These are phyloP conservation scores for Pyricularia pennisetigena DNA, from an alignment of 2,329 filamentous ascomycete genomes.

Conservation along the genomic window DNA sequence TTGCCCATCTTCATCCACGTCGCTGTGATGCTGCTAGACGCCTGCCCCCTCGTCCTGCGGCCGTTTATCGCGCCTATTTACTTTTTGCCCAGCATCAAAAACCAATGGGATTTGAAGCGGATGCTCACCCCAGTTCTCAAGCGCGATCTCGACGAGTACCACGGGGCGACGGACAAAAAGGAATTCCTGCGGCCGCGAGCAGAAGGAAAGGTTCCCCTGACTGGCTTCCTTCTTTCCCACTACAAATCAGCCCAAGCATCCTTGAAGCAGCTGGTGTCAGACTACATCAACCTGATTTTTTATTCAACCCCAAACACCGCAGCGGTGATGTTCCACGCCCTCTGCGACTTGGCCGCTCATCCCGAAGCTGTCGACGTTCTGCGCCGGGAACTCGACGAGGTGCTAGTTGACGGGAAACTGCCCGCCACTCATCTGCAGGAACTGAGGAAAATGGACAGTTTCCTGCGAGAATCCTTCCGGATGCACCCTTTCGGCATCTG, in stretches of 20 bases:
- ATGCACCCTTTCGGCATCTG: not conserved
- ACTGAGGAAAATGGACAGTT: not conserved
- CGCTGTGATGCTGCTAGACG: not conserved
- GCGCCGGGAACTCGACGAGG: not conserved
- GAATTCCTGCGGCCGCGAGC: not conserved
- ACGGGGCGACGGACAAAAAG: not conserved
- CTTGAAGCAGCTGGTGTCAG: not conserved
- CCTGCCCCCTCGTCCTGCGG: not conserved
- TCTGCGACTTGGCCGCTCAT: not conserved
- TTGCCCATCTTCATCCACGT: not conserved
- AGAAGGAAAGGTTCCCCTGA: not conserved
- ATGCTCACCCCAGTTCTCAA: not conserved
- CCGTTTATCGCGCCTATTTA: not conserved
- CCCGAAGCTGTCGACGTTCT: not conserved
- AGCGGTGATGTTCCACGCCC: not conserved
- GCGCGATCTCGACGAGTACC: constrained; percentile 4
- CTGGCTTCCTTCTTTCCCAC: not conserved
- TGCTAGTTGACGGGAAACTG: not conserved
- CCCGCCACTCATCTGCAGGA: not conserved
- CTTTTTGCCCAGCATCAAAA: not conserved
- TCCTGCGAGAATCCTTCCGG: not conserved
- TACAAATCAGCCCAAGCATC: not conserved
- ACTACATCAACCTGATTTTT: not conserved
- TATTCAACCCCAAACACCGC: not conserved
- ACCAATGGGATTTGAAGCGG: not conserved